Evolutionary conservation across 192 early-diverging fungal genomes (phyloP), one percentile per base, ranked within the genome.

Genomic region (Powellomyces hirtus): DNA sequence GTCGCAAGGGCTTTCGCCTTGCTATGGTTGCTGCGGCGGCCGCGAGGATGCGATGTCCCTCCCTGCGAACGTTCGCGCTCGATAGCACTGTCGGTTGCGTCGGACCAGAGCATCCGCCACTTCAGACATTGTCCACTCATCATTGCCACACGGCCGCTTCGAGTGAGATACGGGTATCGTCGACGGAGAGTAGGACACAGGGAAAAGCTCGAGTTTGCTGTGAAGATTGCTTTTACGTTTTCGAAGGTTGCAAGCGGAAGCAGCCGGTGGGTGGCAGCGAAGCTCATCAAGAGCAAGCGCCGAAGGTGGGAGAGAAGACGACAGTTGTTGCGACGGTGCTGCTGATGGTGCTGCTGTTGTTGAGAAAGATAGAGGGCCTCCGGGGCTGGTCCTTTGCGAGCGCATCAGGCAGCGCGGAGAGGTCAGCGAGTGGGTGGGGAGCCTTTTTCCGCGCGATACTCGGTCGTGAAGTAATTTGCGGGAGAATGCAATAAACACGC

Each of bases 101-200:
- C 16, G 4, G 59, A 60, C 59, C 59, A 64, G 26, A 36, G 16
- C 24, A 27, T 4, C 0, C 62, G 62, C 62, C 24, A 64, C 29
- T 18, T 14, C 26, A 64, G 29, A 42, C 65, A 58, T 27, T 67
- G 50, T 38, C 35, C 52, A n/a, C 65, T 36, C 7, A 57, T 24
- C 1, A 67, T 67, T 20, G 65, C 65, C 1, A 58, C 35, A 38
- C 65, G 55, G n/a, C 65, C 65, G 37, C 52, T 58, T 18, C 65
- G 65, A n/a, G 65, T 67, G 50, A 67, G 53, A 42, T 67, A 67
- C 18, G 65, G 65, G 37, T 53, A 67, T 67, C 53, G 30, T 16
- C 35, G 65, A 37, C 65, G 65, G 30, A 67, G 27, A 27, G 65
- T 37, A 10, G 65, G 65, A 38, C 65, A 67, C n/a, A 67, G 53